phyloP scores from a whole-genome alignment of 345 rosid species.

The Boechera retrofracta region DNA sequence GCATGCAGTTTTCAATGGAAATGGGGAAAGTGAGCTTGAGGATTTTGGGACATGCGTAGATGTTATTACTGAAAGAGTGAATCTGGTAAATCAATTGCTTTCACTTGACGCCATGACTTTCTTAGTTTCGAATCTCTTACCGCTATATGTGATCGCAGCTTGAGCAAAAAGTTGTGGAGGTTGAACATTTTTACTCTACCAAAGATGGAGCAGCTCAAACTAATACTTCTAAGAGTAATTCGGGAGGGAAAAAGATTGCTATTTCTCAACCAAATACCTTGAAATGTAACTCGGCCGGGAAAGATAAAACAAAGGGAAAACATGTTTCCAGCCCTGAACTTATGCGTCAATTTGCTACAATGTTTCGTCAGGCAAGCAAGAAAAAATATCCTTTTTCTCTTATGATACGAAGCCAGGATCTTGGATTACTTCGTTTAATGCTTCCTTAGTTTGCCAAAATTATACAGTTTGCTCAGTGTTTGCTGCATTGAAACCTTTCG shows the following conservation, averaged over 20 bases:
- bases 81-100: conserved; percentile 47
- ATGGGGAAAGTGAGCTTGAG: conserved; percentile 45
- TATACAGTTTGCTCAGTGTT: conserved; percentile 8
- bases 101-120: background rate
- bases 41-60: conserved; percentile 48
- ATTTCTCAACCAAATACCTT: conserved; percentile 50
- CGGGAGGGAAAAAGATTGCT: conserved; percentile 54
- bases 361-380: conserved; percentile 60
- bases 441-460: conserved; percentile 1
- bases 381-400: conserved; percentile 8
- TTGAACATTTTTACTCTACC: conserved; percentile 59
- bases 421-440: conserved; percentile 10
- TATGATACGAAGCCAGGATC: conserved; percentile 1
- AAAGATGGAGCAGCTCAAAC: conserved; percentile 48
- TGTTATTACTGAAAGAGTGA: conserved; percentile 55
- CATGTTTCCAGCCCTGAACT: conserved; percentile 58
- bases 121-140: conserved; percentile 10
- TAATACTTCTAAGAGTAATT: conserved; percentile 53
- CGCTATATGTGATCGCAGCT: conserved; percentile 52
- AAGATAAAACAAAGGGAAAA: conserved; percentile 65
- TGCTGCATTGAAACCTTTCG: conserved; percentile 1
- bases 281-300: conserved; percentile 49
- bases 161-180: conserved; percentile 61
- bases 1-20: conserved; percentile 28
- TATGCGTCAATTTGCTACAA: conserved; percentile 59